These are phyloP conservation scores for Adansonia digitata DNA, from an alignment of 345 rosid genomes.

Conservation along the genomic window DNA sequence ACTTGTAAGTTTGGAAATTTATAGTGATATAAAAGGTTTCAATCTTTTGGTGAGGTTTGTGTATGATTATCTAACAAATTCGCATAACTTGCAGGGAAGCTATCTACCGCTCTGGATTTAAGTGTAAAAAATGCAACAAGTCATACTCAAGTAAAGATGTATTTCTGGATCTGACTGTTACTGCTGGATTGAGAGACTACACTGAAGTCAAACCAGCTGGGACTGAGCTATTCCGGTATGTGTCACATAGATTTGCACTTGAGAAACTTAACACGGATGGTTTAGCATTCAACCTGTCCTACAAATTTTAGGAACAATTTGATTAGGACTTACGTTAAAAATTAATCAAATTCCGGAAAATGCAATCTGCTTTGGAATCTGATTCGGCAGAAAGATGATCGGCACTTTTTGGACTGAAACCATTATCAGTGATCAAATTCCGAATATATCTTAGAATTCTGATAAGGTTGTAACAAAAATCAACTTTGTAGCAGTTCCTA, in stretches of 20 bases:
- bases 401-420: not conserved
- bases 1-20: slow-evolving; percentile 51
- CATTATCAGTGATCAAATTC: not conserved
- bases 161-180: slow-evolving; percentile 75
- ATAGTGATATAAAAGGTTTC: not conserved
- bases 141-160: slow-evolving; percentile 81
- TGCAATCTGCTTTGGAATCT: not conserved
- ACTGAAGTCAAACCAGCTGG: slow-evolving; percentile 61
- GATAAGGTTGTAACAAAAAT: not conserved
- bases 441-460: not conserved
- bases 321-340: not conserved
- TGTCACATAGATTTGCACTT: not conserved
- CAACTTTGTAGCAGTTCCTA: not conserved
- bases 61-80: not conserved
- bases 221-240: slow-evolving; percentile 82
- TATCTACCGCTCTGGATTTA: slow-evolving; percentile 88
- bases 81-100: slow-evolving; percentile 51
- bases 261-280: no score
- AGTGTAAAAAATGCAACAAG: slow-evolving; percentile 69
- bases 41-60: not conserved
- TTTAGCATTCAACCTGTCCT: not conserved
- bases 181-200: slow-evolving; percentile 60
- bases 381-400: no score
- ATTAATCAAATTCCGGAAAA: not conserved
- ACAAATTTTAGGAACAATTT: not conserved